Base-by-base conservation (phyloP, 2,329 filamentous ascomycete genomes). In the Huntiella abstrusa region DNA sequence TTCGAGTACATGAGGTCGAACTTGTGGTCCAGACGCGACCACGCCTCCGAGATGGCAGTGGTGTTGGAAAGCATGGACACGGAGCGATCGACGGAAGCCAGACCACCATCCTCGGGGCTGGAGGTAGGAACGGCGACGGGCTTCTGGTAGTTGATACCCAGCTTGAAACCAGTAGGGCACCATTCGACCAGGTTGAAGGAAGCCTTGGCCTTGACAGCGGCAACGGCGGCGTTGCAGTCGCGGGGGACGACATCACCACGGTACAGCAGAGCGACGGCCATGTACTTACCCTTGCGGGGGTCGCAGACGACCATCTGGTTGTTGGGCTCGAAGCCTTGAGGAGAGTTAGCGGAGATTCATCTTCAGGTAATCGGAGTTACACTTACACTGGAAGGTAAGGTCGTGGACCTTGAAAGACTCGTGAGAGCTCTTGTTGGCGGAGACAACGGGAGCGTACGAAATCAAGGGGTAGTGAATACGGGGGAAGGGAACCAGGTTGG, bases 321-420 rank as follows among this genome's bases (percentile, higher is more conserved):
- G 70, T 80, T 80, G 54, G 77, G 78, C 66, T 83, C 77, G 58
- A 82, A 82, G 65, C 77, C 76, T 80, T 28, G 22, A 28, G 3
- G 6, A 7, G 22, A 7, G 47, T 4, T 12, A 10, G 10, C n/a
- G 13, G 15, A 42, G 7, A 10, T n/a, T n/a, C 17, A 42, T 34
- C 12, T 40, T 36, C 35, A 10, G 10, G 38, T 13, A 22, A 11
- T 40, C 16, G 3, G n/a, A n/a, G 12, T 13, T 11, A 34, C 3
- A 66, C 72, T 58, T 68, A 81, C 77, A 81, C 62, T 81, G 77
- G 65, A 80, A 76, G 58, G 77, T 82, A 52, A 82, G 64, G 54
- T 91, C 84, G 52, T 76, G 72, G 47, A 86, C 79, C 70, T 84
- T 85, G 75, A 87, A 87, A 68, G 80, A 84, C 69, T 91, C 83